These are phyloP conservation scores for Mycena sanguinolenta DNA, from an alignment of 768 basidiomycete genomes.

Conservation along the genomic window DNA sequence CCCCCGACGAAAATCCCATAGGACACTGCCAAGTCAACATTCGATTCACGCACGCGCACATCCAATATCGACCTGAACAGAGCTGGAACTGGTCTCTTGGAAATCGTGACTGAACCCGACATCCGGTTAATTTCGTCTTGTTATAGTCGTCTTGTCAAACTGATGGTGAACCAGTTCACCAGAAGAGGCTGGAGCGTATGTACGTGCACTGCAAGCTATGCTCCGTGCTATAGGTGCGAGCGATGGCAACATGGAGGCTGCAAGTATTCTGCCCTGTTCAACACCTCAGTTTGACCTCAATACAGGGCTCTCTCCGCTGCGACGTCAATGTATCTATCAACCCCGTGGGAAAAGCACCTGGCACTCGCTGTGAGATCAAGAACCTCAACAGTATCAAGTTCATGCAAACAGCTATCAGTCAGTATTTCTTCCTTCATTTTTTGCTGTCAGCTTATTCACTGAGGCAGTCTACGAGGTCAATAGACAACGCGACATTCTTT, in stretches of 20 bases:
- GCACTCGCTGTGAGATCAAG: slow-evolving; percentile 96
- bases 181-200: slow-evolving; percentile 92
- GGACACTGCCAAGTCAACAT: slow-evolving; percentile 93
- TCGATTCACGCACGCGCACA: slow-evolving; percentile 60
- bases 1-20: slow-evolving; percentile 44
- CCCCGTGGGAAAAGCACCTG: slow-evolving; percentile 67
- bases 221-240: slow-evolving; percentile 88
- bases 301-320: slow-evolving; percentile 91
- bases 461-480: slow-evolving; percentile 83
- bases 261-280: slow-evolving; percentile 45
- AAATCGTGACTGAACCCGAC: slow-evolving; percentile 96
- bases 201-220: slow-evolving; percentile 83
- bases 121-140: slow-evolving; percentile 65
- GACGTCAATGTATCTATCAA: slow-evolving; percentile 97
- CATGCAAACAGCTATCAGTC: slow-evolving; percentile 88
- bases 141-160: slow-evolving; percentile 3
- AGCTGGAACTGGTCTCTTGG: slow-evolving; percentile 91
- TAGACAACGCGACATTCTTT: slow-evolving; percentile 78
- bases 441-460: neutral
- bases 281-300: neutral
- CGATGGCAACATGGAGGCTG: slow-evolving; percentile 98
- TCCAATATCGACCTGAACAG: slow-evolving; percentile 90
- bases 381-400: slow-evolving; percentile 94
- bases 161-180: slow-evolving; percentile 68
- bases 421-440: slow-evolving; percentile 37